phyloP scores from a whole-genome alignment of 371 early-diverging fungal species.

The Capillidium heterosporum region DNA sequence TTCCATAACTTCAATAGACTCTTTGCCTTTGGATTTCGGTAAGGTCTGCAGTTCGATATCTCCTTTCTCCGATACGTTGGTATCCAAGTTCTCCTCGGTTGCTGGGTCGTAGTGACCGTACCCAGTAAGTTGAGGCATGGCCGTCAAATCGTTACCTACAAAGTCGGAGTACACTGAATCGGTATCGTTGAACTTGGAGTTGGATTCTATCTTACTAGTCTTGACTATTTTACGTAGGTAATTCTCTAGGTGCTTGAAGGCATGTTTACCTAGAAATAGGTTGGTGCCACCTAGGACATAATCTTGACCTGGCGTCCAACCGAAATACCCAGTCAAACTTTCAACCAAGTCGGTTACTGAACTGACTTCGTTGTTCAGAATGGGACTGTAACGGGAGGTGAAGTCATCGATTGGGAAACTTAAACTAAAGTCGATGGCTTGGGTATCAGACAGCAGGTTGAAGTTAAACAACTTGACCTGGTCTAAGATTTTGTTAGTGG shows the following conservation, averaged over 20 bases:
- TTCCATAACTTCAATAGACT: slow-evolving; percentile 24
- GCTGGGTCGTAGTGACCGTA: neutral
- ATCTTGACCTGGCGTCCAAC: slow-evolving; percentile 14
- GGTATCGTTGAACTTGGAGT: slow-evolving; percentile 17
- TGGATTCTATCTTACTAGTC: slow-evolving; percentile 31
- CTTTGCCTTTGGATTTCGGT: neutral
- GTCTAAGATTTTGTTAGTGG: slow-evolving; percentile 27
- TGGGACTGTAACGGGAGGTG: slow-evolving; percentile 29
- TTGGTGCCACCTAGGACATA: slow-evolving; percentile 27
- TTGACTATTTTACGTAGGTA: slow-evolving; percentile 47
- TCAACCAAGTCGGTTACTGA: slow-evolving; percentile 19
- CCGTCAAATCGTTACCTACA: neutral
- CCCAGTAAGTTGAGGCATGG: neutral
- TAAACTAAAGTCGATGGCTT: slow-evolving; percentile 33
- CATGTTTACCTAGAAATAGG: slow-evolving; percentile 44
- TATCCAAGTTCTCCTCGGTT: neutral
- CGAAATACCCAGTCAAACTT: slow-evolving; percentile 20
- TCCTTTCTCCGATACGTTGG: neutral
- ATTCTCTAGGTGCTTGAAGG: slow-evolving; percentile 63
- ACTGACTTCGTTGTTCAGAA: slow-evolving; percentile 19
- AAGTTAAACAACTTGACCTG: slow-evolving; percentile 45
- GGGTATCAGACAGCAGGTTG: slow-evolving; percentile 34
- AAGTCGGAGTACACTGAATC: slow-evolving; percentile 9
- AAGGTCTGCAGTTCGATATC: neutral
- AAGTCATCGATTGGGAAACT: slow-evolving; percentile 40